Base-by-base conservation (phyloP, 257 asterid species). In the Solanum gracilifrons region DNA sequence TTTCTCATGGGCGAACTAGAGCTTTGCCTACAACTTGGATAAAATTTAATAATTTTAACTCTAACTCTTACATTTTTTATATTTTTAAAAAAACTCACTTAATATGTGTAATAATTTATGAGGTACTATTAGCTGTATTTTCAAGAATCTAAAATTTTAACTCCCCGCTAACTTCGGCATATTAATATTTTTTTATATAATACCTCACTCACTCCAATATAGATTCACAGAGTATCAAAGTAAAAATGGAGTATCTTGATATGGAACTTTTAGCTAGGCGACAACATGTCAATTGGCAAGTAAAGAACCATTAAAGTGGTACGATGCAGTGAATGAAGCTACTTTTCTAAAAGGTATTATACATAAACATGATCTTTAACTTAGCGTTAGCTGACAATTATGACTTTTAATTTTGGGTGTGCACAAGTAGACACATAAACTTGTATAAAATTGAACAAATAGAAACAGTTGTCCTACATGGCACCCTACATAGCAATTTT, bases 301-400 rank as follows among this genome's bases (percentile, higher is more conserved):
- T 75, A 9, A 25, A 75, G 5, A 48, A 48, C 60, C 60, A 2
- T 16, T 48, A 15, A 48, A 48, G 23, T 2, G 0, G 7, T 5
- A 15, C 15, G 58, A 20, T 46, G 20, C 0, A 15, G 8, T 5
- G 58, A 5, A 48, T 6, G 21, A 48, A 48, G 8, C 60, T 41
- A 48, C 60, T 16, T 48, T 15, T 48, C 0, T 48, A 11, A 11
- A 11, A 41, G 48, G 0, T 2, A 41, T 16, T 48, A 5, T 15
- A 5, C 5, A 15, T 15, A 48, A 48, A 48, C 0, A 48, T 48
- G 0, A 48, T 48, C 1, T 48, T 48, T 2, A 5, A 48, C 0
- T 48, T 48, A 15, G 3, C 21, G 3, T 15, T 0, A 48, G 0
- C 1, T 43, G 0, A 12, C 0, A 43, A 43, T 0, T 48, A 15